Evolutionary conservation across 2,329 filamentous ascomycete species (phyloP).

Genomic region (Thelonectria blattea): DNA sequence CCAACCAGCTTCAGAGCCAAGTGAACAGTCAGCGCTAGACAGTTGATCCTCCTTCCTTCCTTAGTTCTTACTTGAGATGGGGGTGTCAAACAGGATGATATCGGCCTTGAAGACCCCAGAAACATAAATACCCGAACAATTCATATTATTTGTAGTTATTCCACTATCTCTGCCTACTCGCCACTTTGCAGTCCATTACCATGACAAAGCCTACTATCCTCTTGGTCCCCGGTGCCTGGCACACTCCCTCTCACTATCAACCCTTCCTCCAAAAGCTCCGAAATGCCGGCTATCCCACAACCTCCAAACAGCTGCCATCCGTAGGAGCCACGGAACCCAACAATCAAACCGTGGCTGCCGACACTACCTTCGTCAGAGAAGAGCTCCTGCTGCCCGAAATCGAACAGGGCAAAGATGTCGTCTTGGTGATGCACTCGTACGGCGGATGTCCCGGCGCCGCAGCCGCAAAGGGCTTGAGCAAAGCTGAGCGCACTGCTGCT

Average conservation of each 20-base stretch:
- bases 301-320: constrained; percentile 14
- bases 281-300: constrained; percentile 17
- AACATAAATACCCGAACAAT: background rate
- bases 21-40: background rate
- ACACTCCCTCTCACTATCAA: constrained; percentile 11
- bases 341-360: constrained; percentile 1
- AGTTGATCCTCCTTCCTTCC: background rate
- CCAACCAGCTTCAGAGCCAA: background rate
- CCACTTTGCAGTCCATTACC: background rate
- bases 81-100: background rate
- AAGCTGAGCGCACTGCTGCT: constrained; percentile 11
- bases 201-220: constrained; percentile 27
- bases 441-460: constrained; percentile 27
- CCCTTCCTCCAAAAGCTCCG: constrained; percentile 6
- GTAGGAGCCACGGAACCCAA: constrained; percentile 8
- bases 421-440: constrained; percentile 35
- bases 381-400: constrained; percentile 18
- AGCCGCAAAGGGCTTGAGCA: constrained; percentile 25
- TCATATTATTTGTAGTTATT: background rate
- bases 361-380: constrained; percentile 14
- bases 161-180: too few relatives aligned
- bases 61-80: background rate
- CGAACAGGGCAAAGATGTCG: constrained; percentile 28
- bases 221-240: constrained; percentile 32
- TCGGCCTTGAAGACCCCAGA: too few relatives aligned